Evolutionary conservation across 2,329 filamentous ascomycete species (phyloP).

Genomic region (Stagonosporopsis tanaceti): DNA sequence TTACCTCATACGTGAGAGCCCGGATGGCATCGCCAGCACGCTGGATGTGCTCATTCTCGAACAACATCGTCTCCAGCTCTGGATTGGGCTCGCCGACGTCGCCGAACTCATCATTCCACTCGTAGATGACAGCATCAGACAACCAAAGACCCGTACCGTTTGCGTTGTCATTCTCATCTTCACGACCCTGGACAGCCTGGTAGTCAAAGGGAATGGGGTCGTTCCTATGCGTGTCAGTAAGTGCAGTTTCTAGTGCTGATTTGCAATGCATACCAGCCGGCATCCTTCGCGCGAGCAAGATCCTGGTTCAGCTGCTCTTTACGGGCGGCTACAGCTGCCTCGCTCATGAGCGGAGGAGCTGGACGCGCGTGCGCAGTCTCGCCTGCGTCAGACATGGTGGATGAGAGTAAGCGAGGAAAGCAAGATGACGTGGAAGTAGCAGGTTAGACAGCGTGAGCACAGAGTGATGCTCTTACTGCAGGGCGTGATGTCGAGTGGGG

Average conservation of each 20-base stretch:
- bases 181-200: conserved; percentile 40
- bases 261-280: conserved; percentile 53
- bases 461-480: background rate
- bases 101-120: conserved; percentile 85
- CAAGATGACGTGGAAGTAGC: background rate
- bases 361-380: conserved; percentile 7
- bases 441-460: background rate
- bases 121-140: conserved; percentile 72
- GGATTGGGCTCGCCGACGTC: conserved; percentile 78
- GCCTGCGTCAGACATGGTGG: conserved; percentile 17
- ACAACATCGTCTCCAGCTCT: conserved; percentile 79
- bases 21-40: conserved; percentile 69
- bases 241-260: background rate
- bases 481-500: background rate
- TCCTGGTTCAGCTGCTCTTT: conserved; percentile 37
- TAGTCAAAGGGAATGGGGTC: conserved; percentile 61
- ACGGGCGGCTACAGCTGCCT: conserved; percentile 22
- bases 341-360: conserved; percentile 12
- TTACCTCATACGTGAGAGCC: conserved; percentile 64
- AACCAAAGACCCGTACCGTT: conserved; percentile 54
- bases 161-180: conserved; percentile 28
- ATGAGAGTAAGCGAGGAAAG: background rate
- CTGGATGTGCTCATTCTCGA: conserved; percentile 63
- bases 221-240: conserved; percentile 27
- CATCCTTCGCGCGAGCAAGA: conserved; percentile 39